phyloP scores from a whole-genome alignment of 495 filamentous ascomycete genomes.

The Amphirosellinia nigrospora region DNA sequence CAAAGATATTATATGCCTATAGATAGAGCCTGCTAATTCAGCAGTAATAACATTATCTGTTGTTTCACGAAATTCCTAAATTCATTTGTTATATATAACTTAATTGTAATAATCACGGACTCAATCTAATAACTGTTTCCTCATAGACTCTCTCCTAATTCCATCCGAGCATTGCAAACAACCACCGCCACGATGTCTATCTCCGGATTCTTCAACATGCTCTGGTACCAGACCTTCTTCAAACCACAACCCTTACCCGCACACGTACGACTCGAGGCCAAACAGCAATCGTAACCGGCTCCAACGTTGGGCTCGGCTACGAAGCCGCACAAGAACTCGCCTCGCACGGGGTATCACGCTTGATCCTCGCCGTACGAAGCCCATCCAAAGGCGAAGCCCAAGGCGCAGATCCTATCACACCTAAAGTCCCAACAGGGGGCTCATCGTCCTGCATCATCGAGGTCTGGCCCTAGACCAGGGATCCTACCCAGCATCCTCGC shows the following conservation, averaged over 20 bases:
- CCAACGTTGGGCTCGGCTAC: slow-evolving; percentile 59
- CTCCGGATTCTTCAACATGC: slow-evolving; percentile 21
- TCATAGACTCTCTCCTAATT: not conserved
- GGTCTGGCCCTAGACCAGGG: slow-evolving; percentile 61
- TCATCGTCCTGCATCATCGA: slow-evolving; percentile 47
- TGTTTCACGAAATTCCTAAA: no score
- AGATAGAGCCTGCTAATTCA: not conserved
- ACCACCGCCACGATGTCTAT: slow-evolving; percentile 23
- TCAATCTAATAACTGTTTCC: no score
- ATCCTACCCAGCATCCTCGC: slow-evolving; percentile 45
- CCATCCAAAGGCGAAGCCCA: slow-evolving; percentile 44
- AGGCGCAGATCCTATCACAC: slow-evolving; percentile 44
- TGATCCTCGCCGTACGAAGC: slow-evolving; percentile 57
- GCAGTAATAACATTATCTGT: no score
- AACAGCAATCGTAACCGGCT: slow-evolving; percentile 60
- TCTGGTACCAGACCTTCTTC: slow-evolving; percentile 34
- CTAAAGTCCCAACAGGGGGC: not conserved
- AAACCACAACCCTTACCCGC: slow-evolving; percentile 27
- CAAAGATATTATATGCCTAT: not conserved
- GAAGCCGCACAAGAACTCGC: slow-evolving; percentile 55
- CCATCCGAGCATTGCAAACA: not conserved
- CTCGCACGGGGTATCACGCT: slow-evolving; percentile 45
- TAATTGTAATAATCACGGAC: no score
- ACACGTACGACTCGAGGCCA: slow-evolving; percentile 32
- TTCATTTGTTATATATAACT: no score